Base-by-base conservation (phyloP, 2,329 filamentous ascomycete genomes). In the Fusarium algeriense region DNA sequence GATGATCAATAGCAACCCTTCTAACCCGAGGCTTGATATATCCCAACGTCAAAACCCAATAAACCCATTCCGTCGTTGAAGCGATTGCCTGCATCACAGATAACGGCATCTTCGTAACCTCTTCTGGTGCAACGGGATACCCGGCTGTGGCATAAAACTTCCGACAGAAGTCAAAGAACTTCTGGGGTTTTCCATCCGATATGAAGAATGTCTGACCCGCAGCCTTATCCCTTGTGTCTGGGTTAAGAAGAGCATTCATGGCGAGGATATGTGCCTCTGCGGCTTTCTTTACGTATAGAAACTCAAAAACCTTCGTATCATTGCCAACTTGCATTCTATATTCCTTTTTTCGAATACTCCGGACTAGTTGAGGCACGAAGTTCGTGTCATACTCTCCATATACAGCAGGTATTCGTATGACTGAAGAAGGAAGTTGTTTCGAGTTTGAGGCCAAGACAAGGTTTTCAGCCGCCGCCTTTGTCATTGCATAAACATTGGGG, bases 241-340 rank as follows among this genome's bases (percentile, higher is more conserved):
- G 5, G n/a, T 55, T 3, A 0, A 64, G 8, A 4, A 64, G 58
- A 1, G 40, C 20, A 2, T 8, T 23, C 35, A 63, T 30, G 7
- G 41, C 46, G 2, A 64, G 23, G 0, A 64, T 34, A 9, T 64
- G 59, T 11, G 58, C 46, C 23, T 55, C 58, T 0, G 61, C 58
- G 1, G 61, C 61, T 4, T 64, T 64, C 3, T 32, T 35, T 3
- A 63, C 35, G 6, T 64, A 63, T 5, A 63, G 1, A 13, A 64
- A 30, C 17, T 64, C 61, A 6, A 41, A 63, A 0, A 37, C 1
- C n/a, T 64, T 64, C 0, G 7, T 11, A 5, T 64, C 23, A 1
- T 37, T 41, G 2, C 61, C 61, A 4, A 64, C 28, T 41, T 64
- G 61, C 40, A 64, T 64, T 5, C 46, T 63, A 2, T 63, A 46